Evolutionary conservation across 2,329 filamentous ascomycete genomes (phyloP).

Genomic region (Byssoonygena ceratinophila): DNA sequence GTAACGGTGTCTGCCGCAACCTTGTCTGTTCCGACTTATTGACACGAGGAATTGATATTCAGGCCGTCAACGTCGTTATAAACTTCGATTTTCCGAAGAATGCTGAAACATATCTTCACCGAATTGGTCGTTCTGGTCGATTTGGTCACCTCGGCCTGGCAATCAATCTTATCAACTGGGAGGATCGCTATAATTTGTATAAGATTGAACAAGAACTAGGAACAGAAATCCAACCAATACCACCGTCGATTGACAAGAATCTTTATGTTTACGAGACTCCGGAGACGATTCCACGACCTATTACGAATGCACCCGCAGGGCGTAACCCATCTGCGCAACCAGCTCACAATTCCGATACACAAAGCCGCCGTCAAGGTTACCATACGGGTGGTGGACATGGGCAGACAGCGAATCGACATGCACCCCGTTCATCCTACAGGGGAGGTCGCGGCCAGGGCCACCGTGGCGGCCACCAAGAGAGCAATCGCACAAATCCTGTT

Average conservation of each 20-base stretch:
- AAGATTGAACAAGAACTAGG: slow-evolving; percentile 96
- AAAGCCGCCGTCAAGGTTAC: slow-evolving; percentile 28
- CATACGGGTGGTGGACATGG: slow-evolving; percentile 26
- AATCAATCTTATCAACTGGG: slow-evolving; percentile 99
- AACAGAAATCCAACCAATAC: slow-evolving; percentile 96
- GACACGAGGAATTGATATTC: slow-evolving; percentile 97
- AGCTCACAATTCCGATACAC: slow-evolving; percentile 23
- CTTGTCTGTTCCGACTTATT: slow-evolving; percentile 95
- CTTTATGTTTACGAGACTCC: slow-evolving; percentile 97
- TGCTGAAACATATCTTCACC: slow-evolving; percentile 95
- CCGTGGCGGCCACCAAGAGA: slow-evolving; percentile 30
- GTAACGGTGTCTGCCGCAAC: slow-evolving; percentile 94
- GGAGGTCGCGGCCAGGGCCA: slow-evolving; percentile 37
- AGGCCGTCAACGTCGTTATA: slow-evolving; percentile 98
- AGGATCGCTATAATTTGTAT: slow-evolving; percentile 96
- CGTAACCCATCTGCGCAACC: slow-evolving; percentile 18
- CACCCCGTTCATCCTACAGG: slow-evolving; percentile 32
- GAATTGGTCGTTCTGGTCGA: slow-evolving; percentile 92
- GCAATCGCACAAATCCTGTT: slow-evolving; percentile 22
- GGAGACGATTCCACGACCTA: slow-evolving; percentile 82
- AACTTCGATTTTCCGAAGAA: slow-evolving; percentile 99
- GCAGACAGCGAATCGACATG: slow-evolving; percentile 29
- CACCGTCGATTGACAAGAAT: slow-evolving; percentile 86
- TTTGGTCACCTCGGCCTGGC: slow-evolving; percentile 95
- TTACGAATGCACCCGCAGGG: slow-evolving; percentile 44